A percentile compares a stretch with the other conserved stretches of the same genome.
Conservation (phyloP, 2,329 filamentous ascomycete genomes). For the Akanthomyces uredinophilus region DNA sequence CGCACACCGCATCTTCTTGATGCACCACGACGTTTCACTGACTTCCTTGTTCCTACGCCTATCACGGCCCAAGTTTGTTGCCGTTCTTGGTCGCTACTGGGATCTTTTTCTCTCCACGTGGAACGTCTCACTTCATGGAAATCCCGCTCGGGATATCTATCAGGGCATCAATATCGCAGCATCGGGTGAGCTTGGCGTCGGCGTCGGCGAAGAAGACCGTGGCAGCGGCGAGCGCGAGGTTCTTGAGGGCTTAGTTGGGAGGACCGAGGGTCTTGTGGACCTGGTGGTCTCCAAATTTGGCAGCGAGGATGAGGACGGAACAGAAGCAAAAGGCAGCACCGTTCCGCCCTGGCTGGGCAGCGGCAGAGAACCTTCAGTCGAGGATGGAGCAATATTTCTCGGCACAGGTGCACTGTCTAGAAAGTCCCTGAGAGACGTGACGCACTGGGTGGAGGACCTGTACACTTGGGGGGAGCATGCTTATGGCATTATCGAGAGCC, state of each 20-base stretch:
- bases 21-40: conserved; percentile 79
- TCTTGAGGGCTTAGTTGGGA: conserved; percentile 75
- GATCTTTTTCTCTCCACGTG: conserved; percentile 63
- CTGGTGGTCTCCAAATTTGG: conserved; percentile 85
- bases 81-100: conserved; percentile 77
- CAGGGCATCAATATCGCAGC: conserved; percentile 82
- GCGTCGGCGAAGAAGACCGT: conserved; percentile 91
- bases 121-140: conserved; percentile 88
- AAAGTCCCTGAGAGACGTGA: conserved; percentile 65
- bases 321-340: conserved; percentile 21
- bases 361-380: conserved; percentile 59
- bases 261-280: conserved; percentile 81
- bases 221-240: conserved; percentile 92
- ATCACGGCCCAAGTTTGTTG: conserved; percentile 64
- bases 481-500: conserved; percentile 79
- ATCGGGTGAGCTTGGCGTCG: conserved; percentile 85
- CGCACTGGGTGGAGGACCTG: conserved; percentile 83
- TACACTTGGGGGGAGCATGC: conserved; percentile 79
- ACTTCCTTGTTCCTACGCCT: conserved; percentile 61
- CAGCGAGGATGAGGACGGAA: conserved; percentile 35
- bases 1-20: conserved; percentile 76
- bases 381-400: conserved; percentile 83
- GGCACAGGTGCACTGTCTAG: conserved; percentile 70
- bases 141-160: conserved; percentile 74
- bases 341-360: conserved; percentile 63